Conservation (phyloP, 108 stramenopile species). For the Aureococcus anophagefferens region DNA sequence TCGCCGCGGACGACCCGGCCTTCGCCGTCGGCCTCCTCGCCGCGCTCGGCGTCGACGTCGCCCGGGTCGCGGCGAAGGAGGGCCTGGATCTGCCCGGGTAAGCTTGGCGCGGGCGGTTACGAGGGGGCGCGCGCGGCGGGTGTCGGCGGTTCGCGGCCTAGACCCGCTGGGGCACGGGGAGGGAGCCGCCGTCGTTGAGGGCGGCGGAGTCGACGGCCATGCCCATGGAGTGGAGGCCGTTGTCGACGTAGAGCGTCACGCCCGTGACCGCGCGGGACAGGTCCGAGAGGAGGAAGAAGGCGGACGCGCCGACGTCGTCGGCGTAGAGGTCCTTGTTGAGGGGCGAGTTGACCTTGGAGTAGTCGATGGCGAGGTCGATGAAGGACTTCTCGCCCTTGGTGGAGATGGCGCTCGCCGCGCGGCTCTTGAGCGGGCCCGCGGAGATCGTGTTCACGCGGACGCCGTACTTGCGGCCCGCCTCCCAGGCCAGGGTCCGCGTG, state of each 20-base stretch:
- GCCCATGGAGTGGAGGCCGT: conserved; percentile 41
- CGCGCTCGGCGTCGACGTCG: conserved; percentile 51
- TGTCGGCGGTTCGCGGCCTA: too few species aligned
- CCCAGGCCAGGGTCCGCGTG: conserved; percentile 86
- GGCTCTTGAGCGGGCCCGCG: conserved; percentile 91
- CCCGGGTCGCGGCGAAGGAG: conserved; percentile 32
- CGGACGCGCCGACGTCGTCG: conserved; percentile 91
- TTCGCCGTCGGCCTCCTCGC: conserved; percentile 55
- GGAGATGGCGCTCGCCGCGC: conserved; percentile 85
- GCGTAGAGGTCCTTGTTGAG: conserved; percentile 88
- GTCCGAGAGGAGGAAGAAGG: conserved; percentile 75
- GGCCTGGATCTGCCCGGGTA: background rate
- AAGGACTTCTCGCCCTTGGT: conserved; percentile 83
- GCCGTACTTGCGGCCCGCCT: conserved; percentile 87
- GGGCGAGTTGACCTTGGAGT: conserved; percentile 89
- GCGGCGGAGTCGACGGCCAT: conserved; percentile 32
- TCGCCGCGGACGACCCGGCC: conserved; percentile 49
- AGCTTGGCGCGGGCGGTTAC: too few species aligned
- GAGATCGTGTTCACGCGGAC: conserved; percentile 91
- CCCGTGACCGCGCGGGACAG: conserved; percentile 56
- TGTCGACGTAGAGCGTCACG: conserved; percentile 33
- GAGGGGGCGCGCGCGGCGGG: too few species aligned
- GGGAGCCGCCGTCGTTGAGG: conserved; percentile 10
- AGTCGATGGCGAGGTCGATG: conserved; percentile 96
- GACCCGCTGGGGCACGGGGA: too few species aligned